Evolutionary conservation across 2,329 filamentous ascomycete species (phyloP), one percentile per base, ranked within the genome.

Genomic region (Fulvia fulva): DNA sequence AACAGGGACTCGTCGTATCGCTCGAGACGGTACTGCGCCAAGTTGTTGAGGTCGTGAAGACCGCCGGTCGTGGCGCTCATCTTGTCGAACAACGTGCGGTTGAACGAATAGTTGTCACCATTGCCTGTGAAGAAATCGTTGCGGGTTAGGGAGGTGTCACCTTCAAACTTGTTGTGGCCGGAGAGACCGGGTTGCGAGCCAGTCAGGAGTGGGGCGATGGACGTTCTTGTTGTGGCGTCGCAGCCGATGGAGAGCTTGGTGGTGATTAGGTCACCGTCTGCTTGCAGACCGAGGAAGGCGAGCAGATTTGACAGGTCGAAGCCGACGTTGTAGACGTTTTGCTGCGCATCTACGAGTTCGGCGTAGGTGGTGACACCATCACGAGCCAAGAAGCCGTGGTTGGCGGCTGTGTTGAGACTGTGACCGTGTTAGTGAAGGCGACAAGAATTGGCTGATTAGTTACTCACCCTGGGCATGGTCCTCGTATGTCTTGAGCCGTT

Each of bases 281-380:
- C 70, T 4, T 74, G 62, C 4, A 79, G 69, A 55, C 75, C 75
- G 6, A 77, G 70, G 7, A 71, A 65, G 3, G 76, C 75, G 7
- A 78, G 70, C 12, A 76, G 63, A 25, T 69, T 68, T 6, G 76
- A 72, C 25, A 78, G 68, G 58, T 77, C 75, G 52, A 74, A 77
- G 50, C 70, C 74, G 19, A 78, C 72, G 34, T 78, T 78, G 68
- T 77, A 79, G 26, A 78, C 59, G 52, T 79, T 78, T 63, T 78
- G 76, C 49, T 77, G 74, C 30, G 75, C 75, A 59, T 77, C 75
- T 46, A 78, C 74, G 19, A 78, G 70, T 63, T 78, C 76, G 44
- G 68, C 71, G 68, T 73, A 76, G 30, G 69, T 78, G 9, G 70
- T 71, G 47, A 79, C 71, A 32, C 76, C 77, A 53, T 78, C 76